Base-by-base conservation (phyloP, 2,329 filamentous ascomycete genomes). In the Talaromyces atroroseus region DNA sequence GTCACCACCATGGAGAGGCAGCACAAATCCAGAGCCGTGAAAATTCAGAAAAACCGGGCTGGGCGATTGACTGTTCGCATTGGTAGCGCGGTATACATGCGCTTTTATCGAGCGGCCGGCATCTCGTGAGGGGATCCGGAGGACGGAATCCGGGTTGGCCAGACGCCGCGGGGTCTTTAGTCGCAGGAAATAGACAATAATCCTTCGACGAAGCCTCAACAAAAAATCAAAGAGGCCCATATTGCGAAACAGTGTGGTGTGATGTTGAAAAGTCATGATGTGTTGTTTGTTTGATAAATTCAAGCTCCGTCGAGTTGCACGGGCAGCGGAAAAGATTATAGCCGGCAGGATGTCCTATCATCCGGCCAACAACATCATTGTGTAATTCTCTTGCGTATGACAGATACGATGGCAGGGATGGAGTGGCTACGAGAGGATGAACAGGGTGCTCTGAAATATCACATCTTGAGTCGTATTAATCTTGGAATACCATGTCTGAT, bases 1-100 rank as follows among this genome's bases (percentile, higher is more conserved):
- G 58, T 79, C 57, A 36, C 36, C 40, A 32, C 57, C 52, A 10
- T 56, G 48, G 4, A 42, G 23, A 11, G 48, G 48, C 21, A 56
- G 18, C 24, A 56, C 42, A 48, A 58, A 58, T 14, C 48, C 55
- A 18, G 49, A 49, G 12, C 55, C 55, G 20, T 58, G 56, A 12
- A 44, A 57, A 32, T 59, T 57, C 21, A 59, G 14, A 7, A 57
- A 21, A 6, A 57, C 40, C 14, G 48, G 44, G 2, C 45, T 53
- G 10, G 49, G 49, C 4, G 20, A 29, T 42, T 52, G 32, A 14
- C 4, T 6, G n/a, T 45, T 38, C 11, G 8, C 10, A 21, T 45
- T 38, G 21, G 24, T 16, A 16, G 54, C 45, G 7, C 50, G 34
- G 32, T 58, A 54, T 11, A 54, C 36, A 20, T 58, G 32, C 1